A percentile compares a stretch with the other conserved stretches of the same genome.
phyloP scores from a whole-genome alignment of 768 basidiomycete species.

The Dendrothele bispora region DNA sequence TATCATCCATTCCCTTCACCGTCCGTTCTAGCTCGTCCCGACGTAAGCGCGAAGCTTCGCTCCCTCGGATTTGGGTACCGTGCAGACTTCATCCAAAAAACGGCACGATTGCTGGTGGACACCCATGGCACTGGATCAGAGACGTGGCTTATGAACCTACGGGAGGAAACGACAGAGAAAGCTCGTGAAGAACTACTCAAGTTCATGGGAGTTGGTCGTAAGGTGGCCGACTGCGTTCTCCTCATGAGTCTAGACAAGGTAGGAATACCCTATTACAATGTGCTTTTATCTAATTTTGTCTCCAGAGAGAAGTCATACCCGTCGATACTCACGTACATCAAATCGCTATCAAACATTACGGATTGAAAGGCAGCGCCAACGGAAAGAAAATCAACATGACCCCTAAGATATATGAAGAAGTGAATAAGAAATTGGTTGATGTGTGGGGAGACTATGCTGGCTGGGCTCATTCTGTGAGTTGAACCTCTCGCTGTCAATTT shows the following conservation, averaged over 20 bases:
- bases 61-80: conserved; percentile 94
- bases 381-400: conserved; percentile 67
- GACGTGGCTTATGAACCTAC: conserved; percentile 56
- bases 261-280: conserved; percentile 4
- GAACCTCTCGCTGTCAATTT: neutral
- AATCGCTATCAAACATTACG: conserved; percentile 81
- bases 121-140: conserved; percentile 51
- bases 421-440: conserved; percentile 56
- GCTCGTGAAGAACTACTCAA: conserved; percentile 77
- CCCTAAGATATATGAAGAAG: conserved; percentile 72
- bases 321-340: conserved; percentile 96
- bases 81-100: conserved; percentile 84
- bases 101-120: conserved; percentile 75
- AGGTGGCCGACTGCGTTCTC: conserved; percentile 94
- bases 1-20: conserved; percentile 90
- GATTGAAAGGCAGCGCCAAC: conserved; percentile 48
- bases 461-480: conserved; percentile 82
- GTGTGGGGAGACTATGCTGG: conserved; percentile 88
- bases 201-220: conserved; percentile 90
- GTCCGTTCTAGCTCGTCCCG: conserved; percentile 53
- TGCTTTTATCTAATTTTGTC: conserved; percentile 1
- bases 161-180: conserved; percentile 46
- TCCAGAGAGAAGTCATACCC: conserved; percentile 81
- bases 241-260: conserved; percentile 94
- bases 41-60: conserved; percentile 66